Base-by-base conservation (phyloP, 202 grass and related monocot genomes). In the Setaria italica region DNA sequence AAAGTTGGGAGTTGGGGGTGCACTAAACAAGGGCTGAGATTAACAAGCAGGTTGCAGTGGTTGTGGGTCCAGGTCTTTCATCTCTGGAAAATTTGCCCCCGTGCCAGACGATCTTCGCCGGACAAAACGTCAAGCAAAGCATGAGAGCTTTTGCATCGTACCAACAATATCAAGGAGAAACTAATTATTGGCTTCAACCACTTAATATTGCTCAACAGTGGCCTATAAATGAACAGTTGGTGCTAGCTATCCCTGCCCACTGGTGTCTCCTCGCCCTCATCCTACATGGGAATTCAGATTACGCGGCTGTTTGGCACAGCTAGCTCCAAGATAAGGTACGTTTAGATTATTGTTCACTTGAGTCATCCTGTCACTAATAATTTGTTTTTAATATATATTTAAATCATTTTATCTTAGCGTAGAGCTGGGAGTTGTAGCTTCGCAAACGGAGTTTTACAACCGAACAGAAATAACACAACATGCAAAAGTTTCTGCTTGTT, bases 41-140 rank as follows among this genome's bases (percentile, higher is more conserved):
- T 67, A 58, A 30, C 79, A 35, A 58, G n/a, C 3, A 21, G 11
- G n/a, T 12, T 56, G 9, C 51, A 45, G 33, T 32, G 15, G 65
- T 65, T 72, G 73, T 86, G 88, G 88, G 84, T 37, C 84, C 66
- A 20, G 30, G 5, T 11, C 76, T 73, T 58, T 57, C 20, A n/a
- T 32, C 46, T 29, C 49, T 78, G 67, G 84, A 90, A 86, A 90
- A 8, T 59, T 71, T 78, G 88, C 48, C 73, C 42, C 64, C 54
- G 35, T 50, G 39, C 74, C 53, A 39, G 74, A 78, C 75, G 43
- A 62, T 85, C 56, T 62, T 65, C 66, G 5, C 33, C 67, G 21
- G 82, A 81, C 82, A 80, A 76, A 70, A 64, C 46, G 87, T 77
- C 82, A 85, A 88, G 53, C 81, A 58, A 79, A 66, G n/a, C 86